A percentile compares a stretch with the other conserved stretches of the same genome.
Conservation (phyloP, 495 filamentous ascomycete genomes). For the Penicillium crystallinum region DNA sequence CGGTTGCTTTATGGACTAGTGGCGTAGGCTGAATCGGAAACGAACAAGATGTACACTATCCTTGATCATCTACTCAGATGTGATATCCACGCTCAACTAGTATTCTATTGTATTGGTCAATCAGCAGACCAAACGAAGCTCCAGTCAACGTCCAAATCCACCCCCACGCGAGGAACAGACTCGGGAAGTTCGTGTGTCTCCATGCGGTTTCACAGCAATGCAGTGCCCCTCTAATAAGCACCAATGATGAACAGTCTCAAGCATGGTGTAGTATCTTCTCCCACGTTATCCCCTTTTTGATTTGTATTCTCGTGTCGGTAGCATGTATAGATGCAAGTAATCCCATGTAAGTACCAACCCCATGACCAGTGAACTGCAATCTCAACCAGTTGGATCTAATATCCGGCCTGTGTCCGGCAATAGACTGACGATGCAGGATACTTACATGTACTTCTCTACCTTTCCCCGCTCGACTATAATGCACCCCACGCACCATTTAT, state of each 20-base stretch:
- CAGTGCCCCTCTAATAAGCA: background rate
- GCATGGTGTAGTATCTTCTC: constrained; percentile 2
- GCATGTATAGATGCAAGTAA: background rate
- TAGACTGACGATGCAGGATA: too few relatives aligned
- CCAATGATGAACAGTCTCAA: background rate
- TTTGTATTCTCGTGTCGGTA: background rate
- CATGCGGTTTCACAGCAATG: background rate
- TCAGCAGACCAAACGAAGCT: too few relatives aligned
- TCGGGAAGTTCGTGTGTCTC: constrained; percentile 16
- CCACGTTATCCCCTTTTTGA: background rate
- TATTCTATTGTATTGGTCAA: too few relatives aligned
- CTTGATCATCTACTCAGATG: too few relatives aligned
- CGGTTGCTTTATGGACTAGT: background rate
- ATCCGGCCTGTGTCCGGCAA: too few relatives aligned
- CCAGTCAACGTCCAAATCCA: background rate
- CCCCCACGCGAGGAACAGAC: constrained; percentile 18
- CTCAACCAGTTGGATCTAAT: background rate
- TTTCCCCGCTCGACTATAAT: background rate
- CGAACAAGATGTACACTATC: too few relatives aligned
- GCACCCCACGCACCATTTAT: background rate
- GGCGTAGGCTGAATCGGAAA: too few relatives aligned
- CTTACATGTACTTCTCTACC: too few relatives aligned
- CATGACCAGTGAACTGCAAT: background rate
- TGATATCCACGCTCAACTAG: too few relatives aligned
- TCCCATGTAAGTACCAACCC: background rate